phyloP scores from a whole-genome alignment of 768 basidiomycete species.

The Amanita brunnescens region DNA sequence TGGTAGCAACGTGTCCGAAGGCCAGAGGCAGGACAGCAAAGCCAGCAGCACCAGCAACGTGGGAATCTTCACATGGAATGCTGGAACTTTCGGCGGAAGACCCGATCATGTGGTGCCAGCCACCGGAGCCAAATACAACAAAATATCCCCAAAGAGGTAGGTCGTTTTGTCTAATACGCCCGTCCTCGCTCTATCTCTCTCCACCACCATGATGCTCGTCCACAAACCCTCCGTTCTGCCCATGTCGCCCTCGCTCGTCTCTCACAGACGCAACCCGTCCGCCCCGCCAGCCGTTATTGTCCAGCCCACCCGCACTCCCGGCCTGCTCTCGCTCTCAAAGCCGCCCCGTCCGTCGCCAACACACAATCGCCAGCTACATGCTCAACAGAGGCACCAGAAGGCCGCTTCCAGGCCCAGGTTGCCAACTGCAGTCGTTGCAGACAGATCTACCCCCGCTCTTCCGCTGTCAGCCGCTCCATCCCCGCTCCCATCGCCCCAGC shows the following conservation, averaged over 20 bases:
- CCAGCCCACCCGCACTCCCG: slow-evolving; percentile 7
- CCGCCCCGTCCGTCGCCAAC: slow-evolving; percentile 2
- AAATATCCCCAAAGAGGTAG: background rate
- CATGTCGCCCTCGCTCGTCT: background rate
- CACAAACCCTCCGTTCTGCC: slow-evolving; percentile 3
- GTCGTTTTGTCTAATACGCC: slow-evolving; percentile 1
- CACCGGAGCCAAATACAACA: background rate
- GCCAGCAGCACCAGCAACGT: background rate
- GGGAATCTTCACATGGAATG: background rate
- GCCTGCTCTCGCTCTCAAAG: slow-evolving; percentile 7
- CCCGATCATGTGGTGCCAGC: slow-evolving; percentile 9
- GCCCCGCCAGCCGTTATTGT: slow-evolving; percentile 5
- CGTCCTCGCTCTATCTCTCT: background rate
- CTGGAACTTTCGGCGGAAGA: slow-evolving; percentile 7
- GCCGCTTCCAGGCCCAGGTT: slow-evolving; percentile 3
- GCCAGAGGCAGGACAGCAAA: too few relatives aligned
- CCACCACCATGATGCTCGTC: slow-evolving; percentile 8
- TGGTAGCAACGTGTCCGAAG: too few relatives aligned
- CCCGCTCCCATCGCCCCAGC: slow-evolving; percentile 20
- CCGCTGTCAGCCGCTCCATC: slow-evolving; percentile 16
- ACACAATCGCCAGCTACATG: slow-evolving; percentile 5
- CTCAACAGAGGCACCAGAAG: slow-evolving; percentile 2
- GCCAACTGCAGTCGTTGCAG: background rate
- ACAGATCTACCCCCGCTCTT: background rate
- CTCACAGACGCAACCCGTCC: slow-evolving; percentile 5